Base-by-base conservation (phyloP, 1,284 basidiomycete species). In the Ustilago esculenta region DNA sequence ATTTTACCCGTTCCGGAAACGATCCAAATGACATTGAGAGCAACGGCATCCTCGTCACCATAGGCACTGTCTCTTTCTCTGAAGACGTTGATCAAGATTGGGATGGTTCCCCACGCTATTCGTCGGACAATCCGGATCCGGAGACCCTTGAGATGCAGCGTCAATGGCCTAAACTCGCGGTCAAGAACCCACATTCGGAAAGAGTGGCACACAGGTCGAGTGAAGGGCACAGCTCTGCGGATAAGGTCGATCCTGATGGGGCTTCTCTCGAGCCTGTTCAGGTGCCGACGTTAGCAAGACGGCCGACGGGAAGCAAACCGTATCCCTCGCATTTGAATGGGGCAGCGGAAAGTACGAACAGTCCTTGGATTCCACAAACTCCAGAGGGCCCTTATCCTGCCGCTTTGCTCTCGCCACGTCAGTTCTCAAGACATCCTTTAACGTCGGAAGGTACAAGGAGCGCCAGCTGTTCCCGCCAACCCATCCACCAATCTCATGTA, bases 81-180 rank as follows among this genome's bases (percentile, higher is more conserved):
- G 66, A 69, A 23, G 47, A 54, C 3, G 50, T 48, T 2, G 66
- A 58, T 6, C 46, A 47, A 12, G 23, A 44, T 3, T 63, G 50
- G 59, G 39, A 51, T 10, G 64, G 53, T 20, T 67, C 58, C 4
- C 48, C 53, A 5, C 53, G 58, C n/a, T 61, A 67, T 40, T 67
- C 64, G n/a, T 61, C 58, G n/a, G 65, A 68, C 36, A 44, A 40
- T 12, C 37, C 49, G 3, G 65, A 68, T 15, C 65, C 53, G 1
- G 59, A 68, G n/a, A 36, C 44, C 23, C 30, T 50, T 34, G 52
- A 55, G 30, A 65, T 65, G 54, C 61, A 53, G 15, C 43, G 54
- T 14, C 40, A 57, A 12, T 58, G 61, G 50, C 54, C 61, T 5
- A 9, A 35, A 10, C 52, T 52, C 21, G 43, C 58, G 5, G 15